Evolutionary conservation across 345 rosid species (phyloP).

Genomic region (Eucalyptus brandiana): DNA sequence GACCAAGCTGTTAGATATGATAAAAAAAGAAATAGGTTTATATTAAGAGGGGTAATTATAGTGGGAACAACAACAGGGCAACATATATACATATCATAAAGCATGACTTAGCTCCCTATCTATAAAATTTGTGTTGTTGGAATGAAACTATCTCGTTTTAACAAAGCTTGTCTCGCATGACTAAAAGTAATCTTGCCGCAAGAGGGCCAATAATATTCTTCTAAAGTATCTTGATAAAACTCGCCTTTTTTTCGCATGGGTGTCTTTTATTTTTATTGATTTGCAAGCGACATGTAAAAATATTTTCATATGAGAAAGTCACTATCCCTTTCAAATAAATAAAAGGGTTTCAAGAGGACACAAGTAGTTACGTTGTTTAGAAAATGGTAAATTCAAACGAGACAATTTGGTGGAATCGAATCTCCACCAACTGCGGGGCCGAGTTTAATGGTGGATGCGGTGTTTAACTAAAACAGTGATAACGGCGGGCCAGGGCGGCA

Average conservation of each 20-base stretch:
- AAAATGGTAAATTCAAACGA: background rate
- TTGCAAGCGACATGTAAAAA: background rate
- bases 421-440: background rate
- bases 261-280: no score
- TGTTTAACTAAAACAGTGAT: no score
- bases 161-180: fast-evolving
- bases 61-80: no score
- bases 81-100: background rate
- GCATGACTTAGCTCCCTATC: background rate
- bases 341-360: background rate
- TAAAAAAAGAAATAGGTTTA: no score
- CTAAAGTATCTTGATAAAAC: background rate
- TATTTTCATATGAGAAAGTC: no score
- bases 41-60: no score
- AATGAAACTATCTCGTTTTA: background rate
- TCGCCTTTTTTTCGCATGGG: background rate
- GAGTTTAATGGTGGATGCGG: background rate
- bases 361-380: no score
- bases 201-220: no score
- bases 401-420: background rate
- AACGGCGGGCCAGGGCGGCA: no score
- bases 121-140: background rate
- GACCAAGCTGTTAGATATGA: background rate
- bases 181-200: background rate
- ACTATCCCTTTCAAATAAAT: no score